phyloP scores from a whole-genome alignment of 352 stramenopile genomes.

The Phytophthora hibernalis region DNA sequence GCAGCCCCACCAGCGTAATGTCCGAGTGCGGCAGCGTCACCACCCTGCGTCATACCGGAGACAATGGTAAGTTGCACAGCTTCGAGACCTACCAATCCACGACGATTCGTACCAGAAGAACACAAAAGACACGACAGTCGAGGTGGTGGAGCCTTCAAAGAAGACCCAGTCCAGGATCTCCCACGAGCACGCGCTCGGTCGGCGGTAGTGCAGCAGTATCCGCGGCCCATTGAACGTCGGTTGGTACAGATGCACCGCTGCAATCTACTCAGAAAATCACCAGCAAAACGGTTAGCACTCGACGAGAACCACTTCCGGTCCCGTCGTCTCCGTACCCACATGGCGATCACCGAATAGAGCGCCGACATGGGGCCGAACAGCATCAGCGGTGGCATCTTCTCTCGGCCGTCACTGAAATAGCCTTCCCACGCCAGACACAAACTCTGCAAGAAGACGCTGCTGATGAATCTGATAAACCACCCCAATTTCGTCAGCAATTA shows the following conservation, averaged over 20 bases:
- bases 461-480: slow-evolving; percentile 47
- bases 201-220: slow-evolving; percentile 63
- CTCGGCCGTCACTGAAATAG: slow-evolving; percentile 46
- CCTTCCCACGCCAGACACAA: slow-evolving; percentile 59
- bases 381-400: slow-evolving; percentile 64
- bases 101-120: slow-evolving; percentile 58
- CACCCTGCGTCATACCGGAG: slow-evolving; percentile 25
- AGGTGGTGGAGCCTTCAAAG: slow-evolving; percentile 62
- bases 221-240: slow-evolving; percentile 61
- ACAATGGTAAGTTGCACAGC: neutral
- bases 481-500: slow-evolving; percentile 5
- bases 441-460: slow-evolving; percentile 59
- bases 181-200: slow-evolving; percentile 61
- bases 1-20: slow-evolving; percentile 36
- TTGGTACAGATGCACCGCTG: slow-evolving; percentile 63
- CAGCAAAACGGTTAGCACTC: neutral
- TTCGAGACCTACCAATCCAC: neutral
- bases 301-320: neutral
- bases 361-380: slow-evolving; percentile 50
- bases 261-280: slow-evolving; percentile 34
- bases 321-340: slow-evolving; percentile 50
- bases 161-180: slow-evolving; percentile 76
- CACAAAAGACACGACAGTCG: slow-evolving; percentile 50
- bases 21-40: slow-evolving; percentile 52
- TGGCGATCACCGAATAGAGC: slow-evolving; percentile 57